Evolutionary conservation across 2,329 filamentous ascomycete genomes (phyloP).

Genomic region (Ascochyta clinopodiicola): DNA sequence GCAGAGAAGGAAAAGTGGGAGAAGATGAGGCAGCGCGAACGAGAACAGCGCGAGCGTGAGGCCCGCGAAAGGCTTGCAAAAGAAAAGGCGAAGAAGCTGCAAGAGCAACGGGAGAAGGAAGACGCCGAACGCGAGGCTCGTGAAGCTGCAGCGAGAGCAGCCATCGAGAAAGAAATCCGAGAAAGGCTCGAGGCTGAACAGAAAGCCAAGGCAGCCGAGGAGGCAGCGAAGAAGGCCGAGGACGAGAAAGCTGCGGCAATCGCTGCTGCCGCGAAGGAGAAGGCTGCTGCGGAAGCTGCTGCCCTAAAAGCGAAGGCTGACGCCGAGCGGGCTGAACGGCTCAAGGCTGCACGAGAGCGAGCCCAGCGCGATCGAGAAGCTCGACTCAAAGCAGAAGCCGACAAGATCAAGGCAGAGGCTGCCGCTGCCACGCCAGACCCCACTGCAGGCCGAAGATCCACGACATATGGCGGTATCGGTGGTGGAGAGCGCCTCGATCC

Average conservation of each 20-base stretch:
- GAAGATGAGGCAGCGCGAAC: conserved; percentile 56
- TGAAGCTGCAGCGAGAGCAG: conserved; percentile 45
- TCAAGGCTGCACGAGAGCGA: conserved; percentile 50
- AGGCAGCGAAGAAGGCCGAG: conserved; percentile 47
- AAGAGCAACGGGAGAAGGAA: conserved; percentile 51
- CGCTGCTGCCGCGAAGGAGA: conserved; percentile 43
- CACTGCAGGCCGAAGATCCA: conserved; percentile 36
- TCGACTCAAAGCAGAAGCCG: conserved; percentile 45
- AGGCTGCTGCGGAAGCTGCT: conserved; percentile 37
- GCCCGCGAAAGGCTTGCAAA: conserved; percentile 55
- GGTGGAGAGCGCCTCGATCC: conserved; percentile 74
- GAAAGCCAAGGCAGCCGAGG: conserved; percentile 47
- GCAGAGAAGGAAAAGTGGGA: conserved; percentile 61
- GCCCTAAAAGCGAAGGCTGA: conserved; percentile 43
- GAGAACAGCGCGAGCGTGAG: conserved; percentile 57
- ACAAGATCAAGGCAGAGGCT: conserved; percentile 39
- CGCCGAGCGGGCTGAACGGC: conserved; percentile 42
- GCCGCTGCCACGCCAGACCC: conserved; percentile 29
- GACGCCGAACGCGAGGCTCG: conserved; percentile 45
- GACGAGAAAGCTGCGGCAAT: conserved; percentile 44
- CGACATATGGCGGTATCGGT: conserved; percentile 53
- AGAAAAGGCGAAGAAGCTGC: conserved; percentile 49
- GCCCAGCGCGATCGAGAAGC: conserved; percentile 48
- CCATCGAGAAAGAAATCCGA: conserved; percentile 51
- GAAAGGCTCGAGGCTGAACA: conserved; percentile 51